phyloP scores from a whole-genome alignment of 2,329 filamentous ascomycete species.

The Penicillium sp. region DNA sequence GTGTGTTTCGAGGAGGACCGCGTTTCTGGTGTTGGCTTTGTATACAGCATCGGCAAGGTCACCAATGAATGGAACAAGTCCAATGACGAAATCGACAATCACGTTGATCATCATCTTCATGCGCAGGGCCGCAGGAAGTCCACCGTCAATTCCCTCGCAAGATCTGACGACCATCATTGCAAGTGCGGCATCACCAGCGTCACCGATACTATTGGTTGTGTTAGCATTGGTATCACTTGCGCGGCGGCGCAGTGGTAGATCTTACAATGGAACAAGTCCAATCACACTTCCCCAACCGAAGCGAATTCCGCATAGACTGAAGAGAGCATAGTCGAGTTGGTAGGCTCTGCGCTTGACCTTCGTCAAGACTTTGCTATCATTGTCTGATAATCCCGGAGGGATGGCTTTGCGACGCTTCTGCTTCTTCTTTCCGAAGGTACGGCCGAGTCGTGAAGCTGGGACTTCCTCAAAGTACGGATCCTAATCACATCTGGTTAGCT shows the following conservation, averaged over 20 bases:
- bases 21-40: constrained; percentile 53
- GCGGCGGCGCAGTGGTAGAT: constrained; percentile 21
- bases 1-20: constrained; percentile 47
- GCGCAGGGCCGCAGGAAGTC: constrained; percentile 61
- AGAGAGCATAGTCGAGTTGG: constrained; percentile 79
- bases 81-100: constrained; percentile 50
- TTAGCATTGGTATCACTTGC: constrained; percentile 5
- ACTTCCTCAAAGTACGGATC: constrained; percentile 90
- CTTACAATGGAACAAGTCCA: constrained; percentile 78
- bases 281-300: constrained; percentile 91
- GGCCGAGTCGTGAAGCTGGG: constrained; percentile 69
- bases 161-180: constrained; percentile 73
- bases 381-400: constrained; percentile 76
- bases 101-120: constrained; percentile 81
- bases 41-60: constrained; percentile 51
- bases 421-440: constrained; percentile 66
- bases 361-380: constrained; percentile 81
- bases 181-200: constrained; percentile 71
- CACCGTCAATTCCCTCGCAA: constrained; percentile 74
- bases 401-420: constrained; percentile 86
- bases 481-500: constrained; percentile 49
- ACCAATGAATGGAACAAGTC: constrained; percentile 54
- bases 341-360: constrained; percentile 85
- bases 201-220: constrained; percentile 63
- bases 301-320: constrained; percentile 76